Base-by-base conservation (phyloP, 129 eudicot genomes). In the Saussurea involucrata region DNA sequence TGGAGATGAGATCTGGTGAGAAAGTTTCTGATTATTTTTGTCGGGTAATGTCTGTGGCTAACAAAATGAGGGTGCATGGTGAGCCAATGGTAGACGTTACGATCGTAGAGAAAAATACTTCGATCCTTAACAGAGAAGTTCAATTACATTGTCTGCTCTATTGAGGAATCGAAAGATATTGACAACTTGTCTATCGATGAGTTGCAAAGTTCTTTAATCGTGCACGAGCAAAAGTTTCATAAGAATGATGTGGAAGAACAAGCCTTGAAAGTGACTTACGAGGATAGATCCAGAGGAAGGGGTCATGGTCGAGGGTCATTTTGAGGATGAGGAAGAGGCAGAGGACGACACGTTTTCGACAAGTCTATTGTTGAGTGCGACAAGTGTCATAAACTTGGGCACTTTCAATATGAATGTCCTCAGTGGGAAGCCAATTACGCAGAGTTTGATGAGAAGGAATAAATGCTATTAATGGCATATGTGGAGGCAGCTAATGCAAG, bases 371-470 rank as follows among this genome's bases (percentile, higher is more conserved):
- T 64, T 21, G 68, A 64, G 32, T 64, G 68, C 31, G 24, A 20
- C 68, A 64, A 64, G 68, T 64, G 68, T 5, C 68, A 64, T 28
- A 64, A 64, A 24, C 33, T 64, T 25, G 68, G 68, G 4, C 68
- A 20, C 68, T 25, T 20, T 64, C 68, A 57, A 17, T 57, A 57
- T 24, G 68, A 63, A 24, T 63, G 68, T 10, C 32, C 29, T 3
- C 15, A 22, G 9, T 20, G 32, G 68, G 68, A 64, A 25, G 33
- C 68, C 10, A 64, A 64, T 22, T 64, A 64, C 3, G 68, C 68
- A 5, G 68, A 64, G 34, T 7, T 64, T 7, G 68, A 64, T 21
- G 33, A 64, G 68, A 7, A 63, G 31, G 68, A 63, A 63, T 32
- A 18, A 11, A 63, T 63, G 29, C 10, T 63, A 8, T 11, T 64